A percentile compares a stretch with the other conserved stretches of the same genome.
These are phyloP conservation scores for Punctularia strigosozonata DNA, from an alignment of 768 basidiomycete genomes.

Conservation along the genomic window DNA sequence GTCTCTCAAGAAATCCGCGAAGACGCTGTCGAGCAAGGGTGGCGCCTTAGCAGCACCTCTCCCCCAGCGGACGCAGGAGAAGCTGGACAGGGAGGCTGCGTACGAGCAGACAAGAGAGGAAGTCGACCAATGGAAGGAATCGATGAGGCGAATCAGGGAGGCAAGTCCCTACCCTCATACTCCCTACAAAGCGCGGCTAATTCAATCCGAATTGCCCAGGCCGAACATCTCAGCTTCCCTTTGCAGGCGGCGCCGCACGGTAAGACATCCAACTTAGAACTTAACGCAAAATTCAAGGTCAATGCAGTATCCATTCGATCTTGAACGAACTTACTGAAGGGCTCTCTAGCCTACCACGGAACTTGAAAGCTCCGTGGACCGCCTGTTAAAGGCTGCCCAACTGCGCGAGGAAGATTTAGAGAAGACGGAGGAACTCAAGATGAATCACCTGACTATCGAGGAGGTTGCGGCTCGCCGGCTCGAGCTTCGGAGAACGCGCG, in stretches of 20 bases:
- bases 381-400: constrained; percentile 70
- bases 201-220: constrained; percentile 26
- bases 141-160: constrained; percentile 88
- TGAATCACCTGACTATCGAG: constrained; percentile 74
- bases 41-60: constrained; percentile 71
- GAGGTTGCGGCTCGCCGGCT: constrained; percentile 74
- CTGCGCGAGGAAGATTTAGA: constrained; percentile 73
- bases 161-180: constrained; percentile 22
- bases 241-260: constrained; percentile 50
- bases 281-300: not conserved
- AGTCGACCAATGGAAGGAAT: constrained; percentile 86
- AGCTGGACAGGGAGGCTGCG: constrained; percentile 85
- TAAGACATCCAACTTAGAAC: constrained; percentile 40
- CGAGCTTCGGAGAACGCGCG: constrained; percentile 81
- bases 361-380: constrained; percentile 76
- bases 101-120: constrained; percentile 90
- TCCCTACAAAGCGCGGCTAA: constrained; percentile 2
- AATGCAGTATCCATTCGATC: too few species aligned
- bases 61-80: constrained; percentile 78
- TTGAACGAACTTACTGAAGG: not conserved
- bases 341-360: constrained; percentile 60
- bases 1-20: constrained; percentile 60
- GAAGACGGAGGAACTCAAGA: constrained; percentile 71
- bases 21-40: constrained; percentile 46
- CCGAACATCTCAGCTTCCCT: constrained; percentile 81